phyloP scores from a whole-genome alignment of 1,284 basidiomycete genomes.

The Chalciporus sp. region DNA sequence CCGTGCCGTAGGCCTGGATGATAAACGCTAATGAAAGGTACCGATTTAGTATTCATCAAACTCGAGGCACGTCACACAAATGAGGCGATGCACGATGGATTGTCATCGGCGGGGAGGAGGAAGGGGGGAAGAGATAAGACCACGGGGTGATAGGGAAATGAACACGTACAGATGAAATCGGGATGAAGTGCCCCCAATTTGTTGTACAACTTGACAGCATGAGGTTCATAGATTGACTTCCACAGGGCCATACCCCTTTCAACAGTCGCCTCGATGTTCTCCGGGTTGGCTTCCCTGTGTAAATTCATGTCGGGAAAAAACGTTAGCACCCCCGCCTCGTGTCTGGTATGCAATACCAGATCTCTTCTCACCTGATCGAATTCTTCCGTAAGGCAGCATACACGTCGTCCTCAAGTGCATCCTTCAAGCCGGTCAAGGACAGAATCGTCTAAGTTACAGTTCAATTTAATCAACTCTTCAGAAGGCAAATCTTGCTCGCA shows the following conservation, averaged over 20 bases:
- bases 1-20: conserved; percentile 88
- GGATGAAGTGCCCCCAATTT: conserved; percentile 88
- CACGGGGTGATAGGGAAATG: conserved; percentile 37
- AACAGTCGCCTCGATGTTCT: conserved; percentile 69
- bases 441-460: conserved; percentile 69
- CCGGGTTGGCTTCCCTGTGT: conserved; percentile 57
- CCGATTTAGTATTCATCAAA: conserved; percentile 34
- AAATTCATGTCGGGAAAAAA: conserved; percentile 22
- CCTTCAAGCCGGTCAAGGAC: conserved; percentile 74
- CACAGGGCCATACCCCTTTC: conserved; percentile 75
- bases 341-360: conserved; percentile 16
- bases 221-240: conserved; percentile 91
- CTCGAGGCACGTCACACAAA: conserved; percentile 37
- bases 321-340: conserved; percentile 25
- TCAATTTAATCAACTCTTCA: conserved; percentile 13
- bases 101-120: conserved; percentile 23
- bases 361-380: conserved; percentile 61
- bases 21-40: conserved; percentile 74
- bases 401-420: conserved; percentile 80
- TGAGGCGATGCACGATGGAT: conserved; percentile 33
- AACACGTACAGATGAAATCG: conserved; percentile 79
- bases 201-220: conserved; percentile 85
- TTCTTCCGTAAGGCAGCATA: conserved; percentile 65
- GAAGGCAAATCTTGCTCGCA: conserved; percentile 13
- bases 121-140: conserved; percentile 32